Conservation (phyloP, 148 eudicot species). For the Camellia lanceoleosa region DNA sequence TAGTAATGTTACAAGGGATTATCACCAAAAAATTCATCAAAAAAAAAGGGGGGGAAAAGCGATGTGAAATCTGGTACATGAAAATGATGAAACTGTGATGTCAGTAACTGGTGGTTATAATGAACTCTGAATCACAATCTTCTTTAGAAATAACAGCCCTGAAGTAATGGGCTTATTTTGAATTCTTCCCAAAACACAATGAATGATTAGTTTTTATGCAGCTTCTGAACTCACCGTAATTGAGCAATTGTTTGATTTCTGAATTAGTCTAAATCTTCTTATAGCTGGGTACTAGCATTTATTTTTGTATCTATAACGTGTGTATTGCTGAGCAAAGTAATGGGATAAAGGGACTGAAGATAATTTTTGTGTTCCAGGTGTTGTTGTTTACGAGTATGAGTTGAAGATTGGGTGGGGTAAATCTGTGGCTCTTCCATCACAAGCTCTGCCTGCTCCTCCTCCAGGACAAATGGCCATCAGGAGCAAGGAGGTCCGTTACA, state of each 20-base stretch:
- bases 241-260: background rate
- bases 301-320: background rate
- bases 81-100: background rate
- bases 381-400: slow-evolving; percentile 88
- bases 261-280: slow-evolving; percentile 3
- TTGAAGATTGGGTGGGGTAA: slow-evolving; percentile 99
- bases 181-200: background rate
- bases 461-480: slow-evolving; percentile 99
- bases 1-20: background rate
- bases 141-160: background rate
- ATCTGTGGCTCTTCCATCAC: slow-evolving; percentile 96
- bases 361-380: slow-evolving; percentile 52
- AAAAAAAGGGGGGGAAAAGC: too few relatives aligned
- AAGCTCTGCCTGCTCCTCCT: slow-evolving; percentile 98
- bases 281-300: background rate
- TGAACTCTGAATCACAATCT: background rate
- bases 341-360: slow-evolving; percentile 2
- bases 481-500: slow-evolving; percentile 81
- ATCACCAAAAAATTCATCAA: too few relatives aligned
- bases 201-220: background rate
- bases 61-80: background rate
- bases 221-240: background rate
- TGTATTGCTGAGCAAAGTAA: background rate
- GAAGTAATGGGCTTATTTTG: background rate
- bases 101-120: background rate